Percentiles rank a stretch among this genome's conserved stretches.
phyloP scores from a whole-genome alignment of 2,329 filamentous ascomycete species.

The Neocucurbitaria cava region DNA sequence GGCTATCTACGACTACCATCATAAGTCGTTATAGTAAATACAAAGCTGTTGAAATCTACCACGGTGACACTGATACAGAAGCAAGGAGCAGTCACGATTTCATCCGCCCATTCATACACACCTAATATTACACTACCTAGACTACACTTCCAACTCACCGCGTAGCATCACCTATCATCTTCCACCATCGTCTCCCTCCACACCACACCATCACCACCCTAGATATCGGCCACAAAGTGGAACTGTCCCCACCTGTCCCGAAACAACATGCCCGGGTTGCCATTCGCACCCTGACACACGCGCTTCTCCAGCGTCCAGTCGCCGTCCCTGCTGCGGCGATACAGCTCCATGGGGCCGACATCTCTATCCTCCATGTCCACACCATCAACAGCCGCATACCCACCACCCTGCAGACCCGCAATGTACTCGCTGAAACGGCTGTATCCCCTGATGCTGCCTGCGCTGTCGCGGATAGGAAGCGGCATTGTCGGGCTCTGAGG shows the following conservation, averaged over 20 bases:
- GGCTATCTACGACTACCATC: too few species aligned
- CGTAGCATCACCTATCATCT: too few species aligned
- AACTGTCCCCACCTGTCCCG: constrained; percentile 18
- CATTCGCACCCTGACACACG: constrained; percentile 13
- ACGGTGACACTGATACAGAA: too few species aligned
- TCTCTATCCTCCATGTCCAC: constrained; percentile 16
- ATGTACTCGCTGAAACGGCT: constrained; percentile 24
- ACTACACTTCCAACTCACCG: too few species aligned
- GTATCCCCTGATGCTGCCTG: constrained; percentile 7
- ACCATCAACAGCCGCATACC: constrained; percentile 9
- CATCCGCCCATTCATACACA: too few species aligned
- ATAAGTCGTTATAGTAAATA: too few species aligned
- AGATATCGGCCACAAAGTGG: constrained; percentile 25
- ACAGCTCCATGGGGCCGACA: constrained; percentile 23
- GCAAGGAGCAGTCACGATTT: too few species aligned
- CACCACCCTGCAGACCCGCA: constrained; percentile 1
- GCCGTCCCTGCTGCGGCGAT: constrained; percentile 8
- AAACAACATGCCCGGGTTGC: constrained; percentile 23
- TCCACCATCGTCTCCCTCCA: too few species aligned
- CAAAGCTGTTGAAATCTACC: too few species aligned
- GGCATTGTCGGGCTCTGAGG: constrained; percentile 4
- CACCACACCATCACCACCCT: neutral
- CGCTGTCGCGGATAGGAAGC: constrained; percentile 18
- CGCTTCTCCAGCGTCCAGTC: constrained; percentile 28
- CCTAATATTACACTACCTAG: too few species aligned